Evolutionary conservation across 2,329 filamentous ascomycete genomes (phyloP), one percentile per base, ranked within the genome.

Genomic region (Ophiostoma perfectum): DNA sequence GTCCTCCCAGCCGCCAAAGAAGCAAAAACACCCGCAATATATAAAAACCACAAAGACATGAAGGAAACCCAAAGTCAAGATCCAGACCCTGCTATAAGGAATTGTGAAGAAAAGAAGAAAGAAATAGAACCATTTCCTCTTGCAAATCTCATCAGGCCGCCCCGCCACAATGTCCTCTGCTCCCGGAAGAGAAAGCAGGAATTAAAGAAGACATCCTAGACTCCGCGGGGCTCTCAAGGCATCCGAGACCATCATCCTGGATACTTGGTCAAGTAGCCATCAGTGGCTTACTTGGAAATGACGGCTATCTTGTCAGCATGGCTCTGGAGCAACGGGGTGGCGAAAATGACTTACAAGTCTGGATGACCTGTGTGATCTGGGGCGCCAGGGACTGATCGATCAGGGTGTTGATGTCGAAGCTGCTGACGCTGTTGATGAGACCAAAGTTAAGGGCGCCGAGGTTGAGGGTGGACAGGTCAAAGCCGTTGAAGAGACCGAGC

Each of bases 391-490:
- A 71, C 63, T 66, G 45, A 64, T 73, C 71, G 47, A 75, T 70
- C 49, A 74, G 69, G 11, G 63, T 58, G 72, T 73, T 73, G 36
- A 77, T 66, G 68, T 73, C 73, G 62, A 78, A 74, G 67, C 68
- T 62, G 70, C 72, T 70, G 65, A 78, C 66, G 69, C 69, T 64
- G 72, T 74, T 72, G 67, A 75, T 71, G 12, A 73, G 69, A 42
- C 72, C 71, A 45, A 73, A 67, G 68, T 72, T 69, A 65, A 73
- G 64, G 68, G 55, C 67, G 71, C 74, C 72, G 68, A 77, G 67
- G 67, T 47, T 60, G 44, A 75, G 68, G 27, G 71, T 67, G 42
- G 73, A 71, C 49, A 78, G 70, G 63, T 75, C 74, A 69, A 78
- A 73, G 69, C 72, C 70, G 68, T 71, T 72, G 67, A 77, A 72